Percentiles rank a stretch among this genome's conserved stretches.
phyloP scores from a whole-genome alignment of 2,329 filamentous ascomycete genomes.

The Dothideomycetes sp. region DNA sequence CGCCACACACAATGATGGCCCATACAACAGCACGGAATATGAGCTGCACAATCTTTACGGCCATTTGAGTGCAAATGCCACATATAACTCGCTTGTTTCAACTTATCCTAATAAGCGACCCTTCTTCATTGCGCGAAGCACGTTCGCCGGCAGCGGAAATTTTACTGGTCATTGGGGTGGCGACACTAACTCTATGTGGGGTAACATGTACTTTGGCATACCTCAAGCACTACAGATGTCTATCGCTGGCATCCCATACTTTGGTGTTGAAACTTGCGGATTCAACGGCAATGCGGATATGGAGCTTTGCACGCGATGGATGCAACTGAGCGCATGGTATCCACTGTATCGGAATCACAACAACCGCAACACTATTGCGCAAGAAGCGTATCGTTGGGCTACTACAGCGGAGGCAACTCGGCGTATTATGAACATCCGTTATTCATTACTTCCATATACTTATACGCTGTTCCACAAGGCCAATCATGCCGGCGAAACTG shows the following conservation, averaged over 20 bases:
- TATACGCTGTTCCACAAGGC: constrained; percentile 19
- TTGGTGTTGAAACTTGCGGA: constrained; percentile 15
- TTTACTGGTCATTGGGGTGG: constrained; percentile 11
- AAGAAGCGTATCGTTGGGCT: constrained; percentile 19
- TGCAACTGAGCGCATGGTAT: constrained; percentile 17
- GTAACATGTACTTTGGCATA: constrained; percentile 16
- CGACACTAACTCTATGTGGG: constrained; percentile 10
- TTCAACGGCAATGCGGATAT: constrained; percentile 15
- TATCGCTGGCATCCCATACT: constrained; percentile 15
- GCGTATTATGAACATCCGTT: constrained; percentile 18
- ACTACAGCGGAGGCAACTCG: constrained; percentile 16
- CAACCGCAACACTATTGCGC: constrained; percentile 17
- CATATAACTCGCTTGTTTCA: constrained; percentile 12
- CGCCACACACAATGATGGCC: constrained; percentile 15
- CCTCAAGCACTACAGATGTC: constrained; percentile 14
- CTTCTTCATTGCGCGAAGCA: constrained; percentile 11
- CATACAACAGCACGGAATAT: constrained; percentile 16
- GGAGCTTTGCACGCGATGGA: constrained; percentile 14
- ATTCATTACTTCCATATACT: constrained; percentile 16
- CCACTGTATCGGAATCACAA: constrained; percentile 18
- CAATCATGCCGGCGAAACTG: constrained; percentile 14
- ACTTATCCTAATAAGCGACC: constrained; percentile 7
- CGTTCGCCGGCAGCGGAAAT: constrained; percentile 11
- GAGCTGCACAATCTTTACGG: constrained; percentile 16
- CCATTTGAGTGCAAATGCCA: constrained; percentile 12